Conservation (phyloP, 1,139 yeast species). For the Debaryomycetaceae sp. region DNA sequence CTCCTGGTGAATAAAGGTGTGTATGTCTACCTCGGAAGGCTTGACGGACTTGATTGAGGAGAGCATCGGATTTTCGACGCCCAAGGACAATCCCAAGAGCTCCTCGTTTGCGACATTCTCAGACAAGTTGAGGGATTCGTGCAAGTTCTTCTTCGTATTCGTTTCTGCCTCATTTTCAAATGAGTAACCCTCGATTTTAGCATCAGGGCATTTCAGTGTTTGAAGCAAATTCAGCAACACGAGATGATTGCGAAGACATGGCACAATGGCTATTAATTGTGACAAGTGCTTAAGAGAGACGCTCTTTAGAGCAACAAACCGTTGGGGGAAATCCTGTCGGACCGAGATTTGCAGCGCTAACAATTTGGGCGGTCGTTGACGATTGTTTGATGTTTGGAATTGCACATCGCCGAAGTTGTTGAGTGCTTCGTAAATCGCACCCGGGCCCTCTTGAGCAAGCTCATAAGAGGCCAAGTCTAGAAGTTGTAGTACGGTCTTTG, state of each 20-base stretch:
- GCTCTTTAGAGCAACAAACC: slow-evolving; percentile 18
- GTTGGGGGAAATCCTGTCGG: slow-evolving; percentile 9
- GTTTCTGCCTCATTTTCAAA: slow-evolving; percentile 13
- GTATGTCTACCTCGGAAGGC: slow-evolving; percentile 18
- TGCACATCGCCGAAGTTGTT: neutral
- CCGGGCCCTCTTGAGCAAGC: neutral
- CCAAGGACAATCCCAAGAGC: slow-evolving; percentile 31
- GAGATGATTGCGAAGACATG: slow-evolving; percentile 29
- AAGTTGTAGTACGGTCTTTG: no score
- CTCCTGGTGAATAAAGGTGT: slow-evolving; percentile 14
- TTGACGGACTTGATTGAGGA: slow-evolving; percentile 18
- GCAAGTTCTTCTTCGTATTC: slow-evolving; percentile 23
- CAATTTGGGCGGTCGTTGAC: no score
- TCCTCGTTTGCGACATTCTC: slow-evolving; percentile 39
- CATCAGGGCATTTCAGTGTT: slow-evolving; percentile 13
- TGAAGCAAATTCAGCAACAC: slow-evolving; percentile 22
- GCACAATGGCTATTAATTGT: slow-evolving; percentile 24
- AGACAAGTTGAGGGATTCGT: slow-evolving; percentile 33
- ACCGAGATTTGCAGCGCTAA: no score
- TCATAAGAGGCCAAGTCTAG: no score
- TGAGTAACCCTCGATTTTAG: slow-evolving; percentile 4
- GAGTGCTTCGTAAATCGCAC: neutral
- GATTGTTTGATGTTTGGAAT: slow-evolving; percentile 1
- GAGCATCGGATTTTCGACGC: slow-evolving; percentile 18
- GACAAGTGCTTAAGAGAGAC: slow-evolving; percentile 19